phyloP scores from a whole-genome alignment of 805 yeast genomes.

The Metschnikowia santaceciliae region DNA sequence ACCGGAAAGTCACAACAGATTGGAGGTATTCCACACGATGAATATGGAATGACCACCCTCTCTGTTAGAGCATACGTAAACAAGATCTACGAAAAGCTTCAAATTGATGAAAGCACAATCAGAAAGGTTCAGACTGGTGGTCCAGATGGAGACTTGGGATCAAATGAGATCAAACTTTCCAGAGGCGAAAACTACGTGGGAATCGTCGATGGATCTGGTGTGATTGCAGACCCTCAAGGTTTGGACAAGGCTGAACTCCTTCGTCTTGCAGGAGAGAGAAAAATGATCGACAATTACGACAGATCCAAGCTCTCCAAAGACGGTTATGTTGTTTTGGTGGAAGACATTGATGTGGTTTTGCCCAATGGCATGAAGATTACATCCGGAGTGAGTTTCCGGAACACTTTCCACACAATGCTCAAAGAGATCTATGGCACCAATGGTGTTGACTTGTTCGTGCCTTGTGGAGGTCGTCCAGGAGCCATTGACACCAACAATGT shows the following conservation, averaged over 20 bases:
- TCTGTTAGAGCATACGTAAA: constrained; percentile 91
- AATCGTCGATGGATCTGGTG: constrained; percentile 94
- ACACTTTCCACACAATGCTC: constrained; percentile 76
- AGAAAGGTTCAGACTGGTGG: constrained; percentile 96
- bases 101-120: constrained; percentile 54
- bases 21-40: constrained; percentile 98
- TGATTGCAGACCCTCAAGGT: constrained; percentile 87
- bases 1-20: constrained; percentile 89
- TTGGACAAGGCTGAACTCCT: constrained; percentile 73
- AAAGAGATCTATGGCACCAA: constrained; percentile 57
- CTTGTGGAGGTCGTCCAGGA: constrained; percentile 99
- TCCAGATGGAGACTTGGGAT: constrained; percentile 97
- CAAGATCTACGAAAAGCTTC: constrained; percentile 76
- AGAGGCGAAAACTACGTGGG: constrained; percentile 81
- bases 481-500: constrained; percentile 89
- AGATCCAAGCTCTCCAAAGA: constrained; percentile 57
- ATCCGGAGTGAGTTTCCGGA: constrained; percentile 87
- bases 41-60: constrained; percentile 94
- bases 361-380: constrained; percentile 75
- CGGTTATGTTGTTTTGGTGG: constrained; percentile 83
- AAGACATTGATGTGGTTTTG: constrained; percentile 71
- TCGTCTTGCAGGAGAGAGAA: constrained; percentile 73
- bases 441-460: constrained; percentile 81
- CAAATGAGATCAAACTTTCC: constrained; percentile 88
- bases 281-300: constrained; percentile 70